Conservation (phyloP, 768 basidiomycete genomes). For the Pleurotus ostreatus region DNA sequence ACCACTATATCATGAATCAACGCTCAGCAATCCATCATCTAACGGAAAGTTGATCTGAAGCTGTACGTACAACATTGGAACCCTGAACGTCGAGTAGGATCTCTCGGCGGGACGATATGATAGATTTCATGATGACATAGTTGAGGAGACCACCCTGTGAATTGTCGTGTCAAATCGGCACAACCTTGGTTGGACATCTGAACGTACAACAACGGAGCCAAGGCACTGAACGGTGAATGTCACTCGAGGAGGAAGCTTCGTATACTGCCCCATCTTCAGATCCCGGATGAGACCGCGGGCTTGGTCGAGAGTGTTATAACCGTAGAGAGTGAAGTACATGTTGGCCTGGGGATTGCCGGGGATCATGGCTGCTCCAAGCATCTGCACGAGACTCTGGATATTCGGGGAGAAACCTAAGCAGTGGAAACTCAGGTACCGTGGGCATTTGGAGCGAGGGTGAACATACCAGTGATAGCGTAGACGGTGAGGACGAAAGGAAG, state of each 20-base stretch:
- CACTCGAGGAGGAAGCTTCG: slow-evolving; percentile 61
- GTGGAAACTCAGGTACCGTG: no score
- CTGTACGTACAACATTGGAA: slow-evolving; percentile 43
- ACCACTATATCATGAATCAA: slow-evolving; percentile 34
- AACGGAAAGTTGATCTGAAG: slow-evolving; percentile 12
- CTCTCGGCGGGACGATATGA: slow-evolving; percentile 43
- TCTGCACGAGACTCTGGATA: slow-evolving; percentile 28
- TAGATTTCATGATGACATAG: slow-evolving; percentile 54
- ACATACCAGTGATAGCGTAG: slow-evolving; percentile 43
- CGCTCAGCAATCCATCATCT: no score
- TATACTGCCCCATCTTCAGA: slow-evolving; percentile 51
- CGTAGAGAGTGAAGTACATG: slow-evolving; percentile 43
- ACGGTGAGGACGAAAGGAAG: slow-evolving; percentile 52
- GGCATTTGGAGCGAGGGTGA: slow-evolving; percentile 5
- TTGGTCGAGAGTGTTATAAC: slow-evolving; percentile 44
- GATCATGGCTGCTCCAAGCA: slow-evolving; percentile 44
- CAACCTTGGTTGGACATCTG: slow-evolving; percentile 7
- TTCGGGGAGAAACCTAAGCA: slow-evolving; percentile 29
- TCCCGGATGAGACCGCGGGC: slow-evolving; percentile 52
- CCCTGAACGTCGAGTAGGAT: slow-evolving; percentile 49
- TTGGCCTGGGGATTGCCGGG: slow-evolving; percentile 49
- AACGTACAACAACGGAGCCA: slow-evolving; percentile 51
- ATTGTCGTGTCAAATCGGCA: background rate
- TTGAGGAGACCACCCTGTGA: slow-evolving; percentile 32
- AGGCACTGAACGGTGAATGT: slow-evolving; percentile 57